phyloP scores from a whole-genome alignment of 768 basidiomycete species.

The Leccinellum rugosiceps region DNA sequence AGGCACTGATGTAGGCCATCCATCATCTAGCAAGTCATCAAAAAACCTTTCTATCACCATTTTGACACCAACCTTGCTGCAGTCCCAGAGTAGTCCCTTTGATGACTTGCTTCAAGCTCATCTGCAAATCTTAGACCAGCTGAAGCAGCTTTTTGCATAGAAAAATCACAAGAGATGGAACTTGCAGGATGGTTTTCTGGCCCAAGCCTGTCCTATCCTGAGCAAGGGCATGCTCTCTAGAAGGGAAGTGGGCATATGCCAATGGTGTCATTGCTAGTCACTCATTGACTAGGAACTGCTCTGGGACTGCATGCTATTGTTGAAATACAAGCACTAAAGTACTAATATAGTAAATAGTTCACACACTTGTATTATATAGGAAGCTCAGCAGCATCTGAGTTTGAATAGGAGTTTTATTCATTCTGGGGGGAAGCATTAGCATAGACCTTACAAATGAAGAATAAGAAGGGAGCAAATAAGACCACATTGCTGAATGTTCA shows the following conservation, averaged over 20 bases:
- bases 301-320: slow-evolving; percentile 53
- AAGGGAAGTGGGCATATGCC: slow-evolving; percentile 60
- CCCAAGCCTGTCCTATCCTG: slow-evolving; percentile 37
- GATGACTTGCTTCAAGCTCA: slow-evolving; percentile 28
- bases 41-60: slow-evolving; percentile 67
- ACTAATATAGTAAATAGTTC: too few species aligned
- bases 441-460: too few species aligned
- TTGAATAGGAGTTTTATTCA: too few species aligned
- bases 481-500: too few species aligned
- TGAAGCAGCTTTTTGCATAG: slow-evolving; percentile 15
- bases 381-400: too few species aligned
- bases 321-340: too few species aligned
- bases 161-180: slow-evolving; percentile 57
- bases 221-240: slow-evolving; percentile 41
- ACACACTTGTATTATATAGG: too few species aligned
- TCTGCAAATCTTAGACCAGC: slow-evolving; percentile 28
- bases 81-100: too few species aligned
- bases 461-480: too few species aligned
- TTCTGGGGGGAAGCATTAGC: too few species aligned
- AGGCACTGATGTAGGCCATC: too few species aligned
- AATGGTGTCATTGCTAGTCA: slow-evolving; percentile 64
- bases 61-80: slow-evolving; percentile 36
- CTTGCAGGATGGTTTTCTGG: slow-evolving; percentile 9
- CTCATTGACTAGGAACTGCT: slow-evolving; percentile 49
- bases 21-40: too few species aligned